These are phyloP conservation scores for Ocimum tenuiflorum DNA, from an alignment of 257 asterid species.

Conservation along the genomic window DNA sequence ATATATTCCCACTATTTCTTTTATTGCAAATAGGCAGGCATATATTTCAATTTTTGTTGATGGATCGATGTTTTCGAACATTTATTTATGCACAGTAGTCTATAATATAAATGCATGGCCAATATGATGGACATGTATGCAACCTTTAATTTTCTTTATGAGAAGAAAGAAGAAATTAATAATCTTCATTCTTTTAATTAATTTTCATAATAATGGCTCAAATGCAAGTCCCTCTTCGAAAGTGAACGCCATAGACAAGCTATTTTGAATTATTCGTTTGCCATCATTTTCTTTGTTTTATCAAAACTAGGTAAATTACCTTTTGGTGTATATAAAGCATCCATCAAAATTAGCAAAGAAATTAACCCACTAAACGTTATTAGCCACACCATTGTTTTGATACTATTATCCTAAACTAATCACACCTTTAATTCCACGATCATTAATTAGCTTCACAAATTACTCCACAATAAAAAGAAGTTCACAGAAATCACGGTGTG, in stretches of 20 bases:
- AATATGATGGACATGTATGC: neutral
- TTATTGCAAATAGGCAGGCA: neutral
- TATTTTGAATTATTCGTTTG: conserved; percentile 19
- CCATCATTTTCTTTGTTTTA: conserved; percentile 29
- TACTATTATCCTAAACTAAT: conserved; percentile 15
- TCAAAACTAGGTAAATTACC: conserved; percentile 23
- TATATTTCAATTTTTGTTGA: neutral
- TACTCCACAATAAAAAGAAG: neutral
- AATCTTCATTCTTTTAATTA: neutral
- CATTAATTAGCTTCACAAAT: conserved; percentile 5
- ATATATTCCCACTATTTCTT: conserved; percentile 17
- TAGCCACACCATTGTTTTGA: neutral
- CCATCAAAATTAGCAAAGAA: too few species aligned
- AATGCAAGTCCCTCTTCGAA: conserved; percentile 12
- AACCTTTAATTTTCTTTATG: neutral
- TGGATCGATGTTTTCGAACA: neutral
- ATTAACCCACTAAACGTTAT: too few species aligned
- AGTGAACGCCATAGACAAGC: conserved; percentile 19
- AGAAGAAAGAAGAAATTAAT: too few species aligned
- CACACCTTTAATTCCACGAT: conserved; percentile 22
- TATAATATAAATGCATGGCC: neutral
- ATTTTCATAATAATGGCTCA: neutral
- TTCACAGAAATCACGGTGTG: conserved; percentile 1
- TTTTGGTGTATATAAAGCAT: conserved; percentile 16
- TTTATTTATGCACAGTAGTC: too few species aligned